phyloP scores from a whole-genome alignment of 352 stramenopile species.

The Bremia lactucae region DNA sequence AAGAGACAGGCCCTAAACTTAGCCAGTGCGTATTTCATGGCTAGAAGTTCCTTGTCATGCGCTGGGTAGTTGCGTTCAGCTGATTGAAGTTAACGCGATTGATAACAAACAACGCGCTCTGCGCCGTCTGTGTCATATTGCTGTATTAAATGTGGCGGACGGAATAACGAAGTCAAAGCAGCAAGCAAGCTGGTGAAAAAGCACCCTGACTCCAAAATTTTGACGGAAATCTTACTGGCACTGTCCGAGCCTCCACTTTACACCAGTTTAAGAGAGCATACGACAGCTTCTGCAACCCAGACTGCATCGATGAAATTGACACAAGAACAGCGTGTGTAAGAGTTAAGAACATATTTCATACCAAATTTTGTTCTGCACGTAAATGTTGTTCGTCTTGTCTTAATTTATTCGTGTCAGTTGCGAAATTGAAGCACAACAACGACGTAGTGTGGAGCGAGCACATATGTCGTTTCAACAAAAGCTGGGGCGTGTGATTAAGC shows the following conservation, averaged over 20 bases:
- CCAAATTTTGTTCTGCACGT: slow-evolving; percentile 17
- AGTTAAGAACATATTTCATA: slow-evolving; percentile 19
- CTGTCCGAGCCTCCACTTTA: slow-evolving; percentile 14
- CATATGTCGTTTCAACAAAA: slow-evolving; percentile 88
- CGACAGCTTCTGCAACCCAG: slow-evolving; percentile 13
- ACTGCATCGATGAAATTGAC: slow-evolving; percentile 16
- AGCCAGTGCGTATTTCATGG: too few relatives aligned
- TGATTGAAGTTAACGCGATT: too few relatives aligned
- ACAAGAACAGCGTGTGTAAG: slow-evolving; percentile 16
- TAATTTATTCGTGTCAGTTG: slow-evolving; percentile 37
- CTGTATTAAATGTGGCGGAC: slow-evolving; percentile 71
- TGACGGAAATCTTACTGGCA: slow-evolving; percentile 17
- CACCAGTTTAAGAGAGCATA: slow-evolving; percentile 9
- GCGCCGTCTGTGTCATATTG: too few relatives aligned
- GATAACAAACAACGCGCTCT: too few relatives aligned
- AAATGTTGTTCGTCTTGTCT: not conserved
- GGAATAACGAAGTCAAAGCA: slow-evolving; percentile 73
- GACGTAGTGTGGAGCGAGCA: slow-evolving; percentile 86
- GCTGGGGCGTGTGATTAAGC: slow-evolving; percentile 52
- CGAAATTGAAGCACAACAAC: slow-evolving; percentile 72
- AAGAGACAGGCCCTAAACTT: too few relatives aligned
- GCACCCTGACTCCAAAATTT: slow-evolving; percentile 21
- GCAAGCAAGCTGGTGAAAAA: slow-evolving; percentile 66
- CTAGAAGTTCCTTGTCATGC: too few relatives aligned
- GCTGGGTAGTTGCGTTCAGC: too few relatives aligned